Base-by-base conservation (phyloP, 1,284 basidiomycete genomes). In the Tilletia setariae region DNA sequence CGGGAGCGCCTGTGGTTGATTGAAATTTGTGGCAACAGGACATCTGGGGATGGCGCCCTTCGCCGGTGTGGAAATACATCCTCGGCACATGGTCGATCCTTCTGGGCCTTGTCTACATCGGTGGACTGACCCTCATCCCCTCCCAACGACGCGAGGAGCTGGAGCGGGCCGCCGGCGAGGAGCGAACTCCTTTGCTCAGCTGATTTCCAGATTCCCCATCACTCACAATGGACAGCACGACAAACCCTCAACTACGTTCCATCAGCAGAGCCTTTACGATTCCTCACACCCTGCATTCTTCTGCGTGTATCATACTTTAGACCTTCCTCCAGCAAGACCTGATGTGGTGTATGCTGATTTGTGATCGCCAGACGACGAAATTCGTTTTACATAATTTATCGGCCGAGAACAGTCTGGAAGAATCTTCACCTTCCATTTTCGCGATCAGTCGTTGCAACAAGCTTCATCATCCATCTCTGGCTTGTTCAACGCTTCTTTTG, bases 21-120 rank as follows among this genome's bases (percentile, higher is more conserved):
- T 40, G 35, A 40, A 6, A 40, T 40, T 4, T 40, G 35, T 76
- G 77, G 2, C 65, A 76, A 15, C 47, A 56, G 35, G 44, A 76
- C 15, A n/a, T 53, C 7, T 79, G 77, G 77, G 32, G 63, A 1
- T 78, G 76, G 76, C 65, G 67, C 23, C 16, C 66, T 0, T 66
- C 70, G 15, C 43, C 56, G 15, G 70, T 66, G 64, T 56, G 71
- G 15, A 46, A 59, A 4, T 72, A 71, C 67, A 65, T 77, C 47
- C 25, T 78, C 44, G 73, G 28, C 56, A 30, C 15, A 8, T 61
- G 56, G 56, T 61, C 56, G 13, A 61, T 61, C 28, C 2, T 40
- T 1, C 28, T 61, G 13, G 56, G 25, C 2, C 28, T 61, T 11
- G 32, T 61, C 25, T 61, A 61, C 30, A 30, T 61, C 7, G 56